phyloP scores from a whole-genome alignment of 2,329 filamentous ascomycete species.

The Coniosporium tulheliwenetii region DNA sequence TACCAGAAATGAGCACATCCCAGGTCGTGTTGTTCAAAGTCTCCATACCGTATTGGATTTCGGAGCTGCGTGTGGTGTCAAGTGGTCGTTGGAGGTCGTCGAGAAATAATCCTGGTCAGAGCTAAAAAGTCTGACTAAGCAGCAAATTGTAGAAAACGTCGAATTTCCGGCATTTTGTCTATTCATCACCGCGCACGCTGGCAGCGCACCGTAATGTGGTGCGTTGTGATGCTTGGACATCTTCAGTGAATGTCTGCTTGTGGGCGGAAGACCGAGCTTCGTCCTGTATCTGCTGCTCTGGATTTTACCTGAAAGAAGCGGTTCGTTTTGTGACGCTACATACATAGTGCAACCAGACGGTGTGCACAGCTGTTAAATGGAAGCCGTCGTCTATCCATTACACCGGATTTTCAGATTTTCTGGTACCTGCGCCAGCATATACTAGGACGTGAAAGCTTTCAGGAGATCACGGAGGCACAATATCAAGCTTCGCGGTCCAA shows the following conservation, averaged over 20 bases:
- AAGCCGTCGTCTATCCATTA: too few species aligned
- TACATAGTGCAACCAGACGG: conserved; percentile 1
- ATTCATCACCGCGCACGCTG: conserved; percentile 13
- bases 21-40: conserved; percentile 33
- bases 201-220: conserved; percentile 11
- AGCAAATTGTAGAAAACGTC: neutral
- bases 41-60: conserved; percentile 21
- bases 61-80: neutral
- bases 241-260: conserved; percentile 26
- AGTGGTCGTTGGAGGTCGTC: conserved; percentile 1
- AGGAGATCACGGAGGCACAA: too few species aligned
- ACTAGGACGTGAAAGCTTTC: too few species aligned
- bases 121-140: neutral
- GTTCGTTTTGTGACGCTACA: conserved; percentile 35
- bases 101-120: conserved; percentile 1
- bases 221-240: conserved; percentile 6
- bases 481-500: too few species aligned
- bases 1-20: conserved; percentile 38
- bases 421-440: too few species aligned
- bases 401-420: too few species aligned
- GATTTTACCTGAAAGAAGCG: conserved; percentile 31
- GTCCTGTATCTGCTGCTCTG: conserved; percentile 37
- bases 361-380: too few species aligned
- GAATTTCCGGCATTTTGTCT: neutral
- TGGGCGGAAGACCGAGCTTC: conserved; percentile 27